Evolutionary conservation across 1,284 basidiomycete genomes (phyloP).

Genomic region (Ceratobasidium sp.): DNA sequence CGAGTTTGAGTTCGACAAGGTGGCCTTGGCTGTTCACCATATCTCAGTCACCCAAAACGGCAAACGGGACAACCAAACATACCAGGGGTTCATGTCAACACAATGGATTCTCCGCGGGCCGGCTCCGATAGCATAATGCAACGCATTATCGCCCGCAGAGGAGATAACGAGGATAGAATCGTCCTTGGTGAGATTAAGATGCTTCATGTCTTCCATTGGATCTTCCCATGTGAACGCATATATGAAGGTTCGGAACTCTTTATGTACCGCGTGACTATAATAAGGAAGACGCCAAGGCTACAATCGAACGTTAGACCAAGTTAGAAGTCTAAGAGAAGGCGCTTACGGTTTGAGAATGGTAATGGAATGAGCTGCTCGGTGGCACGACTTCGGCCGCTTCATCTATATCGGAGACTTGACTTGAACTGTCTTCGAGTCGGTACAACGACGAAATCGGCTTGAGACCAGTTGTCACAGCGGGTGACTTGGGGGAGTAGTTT

Average conservation of each 20-base stretch:
- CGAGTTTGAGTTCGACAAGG: slow-evolving; percentile 80
- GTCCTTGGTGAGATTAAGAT: slow-evolving; percentile 64
- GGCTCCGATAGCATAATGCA: slow-evolving; percentile 79
- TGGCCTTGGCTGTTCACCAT: slow-evolving; percentile 65
- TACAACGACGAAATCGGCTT: slow-evolving; percentile 45
- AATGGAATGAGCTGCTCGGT: slow-evolving; percentile 77
- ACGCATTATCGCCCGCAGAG: slow-evolving; percentile 80
- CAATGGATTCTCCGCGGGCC: slow-evolving; percentile 72
- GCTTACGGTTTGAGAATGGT: slow-evolving; percentile 65
- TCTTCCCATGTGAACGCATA: slow-evolving; percentile 85
- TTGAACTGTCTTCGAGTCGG: slow-evolving; percentile 46
- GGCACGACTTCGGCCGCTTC: slow-evolving; percentile 59
- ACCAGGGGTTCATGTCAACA: slow-evolving; percentile 74
- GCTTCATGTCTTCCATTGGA: slow-evolving; percentile 76
- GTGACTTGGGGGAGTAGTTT: slow-evolving; percentile 54
- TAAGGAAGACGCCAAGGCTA: slow-evolving; percentile 79
- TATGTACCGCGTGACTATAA: slow-evolving; percentile 73
- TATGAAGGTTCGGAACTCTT: slow-evolving; percentile 78
- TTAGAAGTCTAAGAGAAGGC: slow-evolving; percentile 4
- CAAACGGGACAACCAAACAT: slow-evolving; percentile 31
- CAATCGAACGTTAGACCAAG: slow-evolving; percentile 4
- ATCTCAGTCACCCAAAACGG: not conserved
- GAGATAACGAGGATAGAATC: slow-evolving; percentile 81
- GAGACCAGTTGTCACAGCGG: slow-evolving; percentile 40
- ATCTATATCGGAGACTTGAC: slow-evolving; percentile 45